These are phyloP conservation scores for Pseudogymnoascus sp. DNA, from an alignment of 2,329 filamentous ascomycete genomes.

Conservation along the genomic window DNA sequence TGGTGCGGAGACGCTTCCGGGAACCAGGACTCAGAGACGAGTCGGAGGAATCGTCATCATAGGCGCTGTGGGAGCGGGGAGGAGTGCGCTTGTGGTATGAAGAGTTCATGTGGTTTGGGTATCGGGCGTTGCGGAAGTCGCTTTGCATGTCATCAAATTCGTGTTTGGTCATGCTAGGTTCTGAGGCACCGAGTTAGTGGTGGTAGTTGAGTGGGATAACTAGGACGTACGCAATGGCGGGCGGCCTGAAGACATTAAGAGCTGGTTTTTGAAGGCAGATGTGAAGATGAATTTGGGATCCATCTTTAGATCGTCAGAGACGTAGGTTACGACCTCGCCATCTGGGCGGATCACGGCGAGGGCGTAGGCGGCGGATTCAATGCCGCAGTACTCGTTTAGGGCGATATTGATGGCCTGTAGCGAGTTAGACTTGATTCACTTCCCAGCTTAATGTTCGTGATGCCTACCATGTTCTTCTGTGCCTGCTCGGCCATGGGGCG, in stretches of 20 bases:
- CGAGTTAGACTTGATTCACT: neutral
- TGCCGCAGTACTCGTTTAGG: constrained; percentile 3
- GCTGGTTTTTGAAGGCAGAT: neutral
- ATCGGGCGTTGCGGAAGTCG: neutral
- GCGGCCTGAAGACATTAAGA: neutral
- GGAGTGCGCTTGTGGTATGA: neutral
- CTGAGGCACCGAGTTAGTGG: neutral
- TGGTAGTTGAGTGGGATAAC: neutral
- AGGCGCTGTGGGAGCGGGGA: neutral
- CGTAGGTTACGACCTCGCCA: neutral
- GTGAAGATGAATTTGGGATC: constrained; percentile 2
- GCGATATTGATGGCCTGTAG: constrained; percentile 3
- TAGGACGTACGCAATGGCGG: neutral
- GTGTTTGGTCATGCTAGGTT: neutral
- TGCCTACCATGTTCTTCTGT: neutral
- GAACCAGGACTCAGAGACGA: neutral
- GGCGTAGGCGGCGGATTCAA: constrained; percentile 7
- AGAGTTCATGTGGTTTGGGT: too few relatives aligned
- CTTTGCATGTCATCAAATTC: neutral
- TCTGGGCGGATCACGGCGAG: constrained; percentile 4
- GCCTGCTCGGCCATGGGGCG: neutral
- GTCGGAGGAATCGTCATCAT: neutral
- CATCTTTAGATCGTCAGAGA: constrained; percentile 4
- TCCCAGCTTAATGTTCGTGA: neutral
- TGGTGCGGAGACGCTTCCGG: neutral